Percentiles rank a stretch among this genome's conserved stretches.
phyloP scores from a whole-genome alignment of 2,329 filamentous ascomycete species.

The Metarhizium humberi region DNA sequence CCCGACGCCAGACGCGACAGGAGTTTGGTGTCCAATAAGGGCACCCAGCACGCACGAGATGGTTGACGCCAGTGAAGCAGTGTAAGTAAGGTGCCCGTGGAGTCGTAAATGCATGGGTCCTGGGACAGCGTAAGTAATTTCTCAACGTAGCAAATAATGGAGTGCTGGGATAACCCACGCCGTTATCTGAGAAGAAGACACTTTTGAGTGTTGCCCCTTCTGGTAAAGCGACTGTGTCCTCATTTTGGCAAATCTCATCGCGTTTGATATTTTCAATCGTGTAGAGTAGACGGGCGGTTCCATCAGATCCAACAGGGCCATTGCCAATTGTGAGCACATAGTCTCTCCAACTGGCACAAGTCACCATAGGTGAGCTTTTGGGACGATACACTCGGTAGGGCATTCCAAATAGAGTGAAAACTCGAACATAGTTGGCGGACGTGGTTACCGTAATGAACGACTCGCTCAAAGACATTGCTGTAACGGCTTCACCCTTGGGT shows the following conservation, averaged over 20 bases:
- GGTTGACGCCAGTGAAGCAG: constrained; percentile 84
- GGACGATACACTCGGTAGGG: constrained; percentile 84
- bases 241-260: constrained; percentile 88
- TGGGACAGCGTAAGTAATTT: constrained; percentile 19
- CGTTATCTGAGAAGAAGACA: constrained; percentile 85
- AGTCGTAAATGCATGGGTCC: constrained; percentile 96
- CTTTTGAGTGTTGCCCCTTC: constrained; percentile 64
- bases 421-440: constrained; percentile 75
- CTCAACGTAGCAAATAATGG: neutral
- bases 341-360: constrained; percentile 88
- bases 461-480: constrained; percentile 82
- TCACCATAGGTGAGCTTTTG: constrained; percentile 82
- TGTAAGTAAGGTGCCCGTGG: constrained; percentile 77
- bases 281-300: constrained; percentile 71
- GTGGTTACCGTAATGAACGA: constrained; percentile 88
- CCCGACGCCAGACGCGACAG: constrained; percentile 75
- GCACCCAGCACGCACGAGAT: constrained; percentile 83
- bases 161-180: constrained; percentile 38
- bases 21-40: constrained; percentile 79
- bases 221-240: constrained; percentile 81
- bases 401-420: constrained; percentile 88
- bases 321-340: constrained; percentile 97
- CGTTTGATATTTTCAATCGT: constrained; percentile 91
- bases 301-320: constrained; percentile 72
- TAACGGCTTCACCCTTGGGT: constrained; percentile 78